Evolutionary conservation across 192 early-diverging fungal species (phyloP), one percentile per base, ranked within the genome.

Genomic region (Podila epigama): DNA sequence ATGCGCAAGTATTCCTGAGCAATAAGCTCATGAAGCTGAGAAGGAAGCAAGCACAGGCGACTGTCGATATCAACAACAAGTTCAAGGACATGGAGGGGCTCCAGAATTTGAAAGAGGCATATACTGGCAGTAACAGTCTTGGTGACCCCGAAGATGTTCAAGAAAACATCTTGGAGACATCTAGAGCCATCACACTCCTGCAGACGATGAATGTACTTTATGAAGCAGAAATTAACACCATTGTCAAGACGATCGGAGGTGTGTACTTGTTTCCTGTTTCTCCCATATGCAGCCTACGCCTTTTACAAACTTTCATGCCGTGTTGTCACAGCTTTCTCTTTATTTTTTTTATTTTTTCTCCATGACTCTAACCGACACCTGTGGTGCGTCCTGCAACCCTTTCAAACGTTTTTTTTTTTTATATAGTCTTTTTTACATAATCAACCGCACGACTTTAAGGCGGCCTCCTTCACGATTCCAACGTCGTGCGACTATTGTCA

Each of bases 401-500:
- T n/a, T n/a, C n/a, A n/a, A n/a, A n/a, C n/a, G n/a, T 22, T 7
- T 2, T 20, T 52, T 20, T 8, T 1, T 56, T 1, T 28, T 5
- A 40, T 51, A 92, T 89, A 87, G 55, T 70, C 79, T 33, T 84
- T 83, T 22, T 56, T 85, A 18, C 72, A 77, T 25, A 81, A 83
- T 33, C 68, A 85, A 16, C 70, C 79, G 5, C 92, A 94, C 69
- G 79, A 87, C 56, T 92, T 94, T 55, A 90, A 90, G 60, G 77
- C 73, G 7, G 83, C 85, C 15, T 87, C 91, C 11, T 94, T 91
- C 62, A 83, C 91, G 3, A 90, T 93, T 40, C 93, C 92, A 16
- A 92, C 91, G 1, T 83, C 86, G 0, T 94, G 93, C 64, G 89
- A 92, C 53, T 89, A 89, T 27, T 94, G 93, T 57, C 84, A 86